A percentile compares a stretch with the other conserved stretches of the same genome.
phyloP scores from a whole-genome alignment of 371 early-diverging fungal species.

The Actinomortierella wolfii region DNA sequence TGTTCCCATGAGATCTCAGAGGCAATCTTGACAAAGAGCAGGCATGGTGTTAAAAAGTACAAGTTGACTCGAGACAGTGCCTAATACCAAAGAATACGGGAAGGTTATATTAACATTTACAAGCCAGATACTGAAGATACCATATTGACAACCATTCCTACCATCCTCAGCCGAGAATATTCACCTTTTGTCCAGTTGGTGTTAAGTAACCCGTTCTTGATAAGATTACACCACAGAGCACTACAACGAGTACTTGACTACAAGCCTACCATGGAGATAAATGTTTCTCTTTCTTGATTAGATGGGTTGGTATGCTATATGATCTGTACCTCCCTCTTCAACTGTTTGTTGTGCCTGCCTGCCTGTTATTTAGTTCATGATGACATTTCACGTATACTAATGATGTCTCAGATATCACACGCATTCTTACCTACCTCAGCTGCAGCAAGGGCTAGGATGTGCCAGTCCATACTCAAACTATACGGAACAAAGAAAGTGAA shows the following conservation, averaged over 20 bases:
- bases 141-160: neutral
- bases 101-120: no score
- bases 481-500: neutral
- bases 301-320: neutral
- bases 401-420: no score
- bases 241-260: conserved; percentile 62
- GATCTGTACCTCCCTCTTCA: no score
- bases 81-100: conserved; percentile 46
- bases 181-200: conserved; percentile 60
- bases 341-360: neutral
- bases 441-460: conserved; percentile 26
- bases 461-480: conserved; percentile 19
- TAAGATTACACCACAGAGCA: conserved; percentile 55
- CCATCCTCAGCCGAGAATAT: neutral
- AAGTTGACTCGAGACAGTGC: conserved; percentile 72
- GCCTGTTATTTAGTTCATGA: no score
- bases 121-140: neutral
- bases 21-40: conserved; percentile 74
- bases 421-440: conserved; percentile 23
- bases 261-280: conserved; percentile 51
- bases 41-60: conserved; percentile 77
- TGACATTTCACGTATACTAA: no score
- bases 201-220: conserved; percentile 55
- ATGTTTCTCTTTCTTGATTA: neutral
- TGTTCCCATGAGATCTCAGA: conserved; percentile 63